Percentiles rank a stretch among this genome's conserved stretches.
Conservation (phyloP, 768 basidiomycete species). For the Tremella yokohamensis region DNA sequence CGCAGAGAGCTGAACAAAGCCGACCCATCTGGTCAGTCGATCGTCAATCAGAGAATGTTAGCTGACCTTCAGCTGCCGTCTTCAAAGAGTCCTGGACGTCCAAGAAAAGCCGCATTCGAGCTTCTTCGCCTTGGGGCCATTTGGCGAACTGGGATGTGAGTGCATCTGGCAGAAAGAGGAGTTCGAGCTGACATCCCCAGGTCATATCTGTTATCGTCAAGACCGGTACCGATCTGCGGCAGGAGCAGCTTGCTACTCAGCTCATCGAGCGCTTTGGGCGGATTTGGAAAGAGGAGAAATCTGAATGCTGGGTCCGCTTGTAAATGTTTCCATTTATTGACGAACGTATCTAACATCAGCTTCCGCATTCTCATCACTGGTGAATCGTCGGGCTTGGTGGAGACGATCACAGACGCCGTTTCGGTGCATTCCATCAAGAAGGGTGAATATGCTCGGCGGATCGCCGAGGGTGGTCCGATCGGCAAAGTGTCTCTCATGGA, state of each 20-base stretch:
- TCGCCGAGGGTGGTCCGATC: conserved; percentile 68
- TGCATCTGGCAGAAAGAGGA: conserved; percentile 1
- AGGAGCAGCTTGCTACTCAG: conserved; percentile 95
- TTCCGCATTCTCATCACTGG: conserved; percentile 96
- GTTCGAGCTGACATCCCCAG: conserved; percentile 58
- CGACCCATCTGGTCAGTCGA: conserved; percentile 71
- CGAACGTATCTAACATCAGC: conserved; percentile 54
- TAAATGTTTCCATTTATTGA: conserved; percentile 38
- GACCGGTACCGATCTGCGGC: conserved; percentile 91
- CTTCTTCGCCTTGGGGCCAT: conserved; percentile 93
- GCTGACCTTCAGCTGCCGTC: conserved; percentile 60
- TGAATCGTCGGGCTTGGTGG: conserved; percentile 85
- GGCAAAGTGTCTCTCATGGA: conserved; percentile 86
- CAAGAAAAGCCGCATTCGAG: conserved; percentile 93
- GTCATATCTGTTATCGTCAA: conserved; percentile 97
- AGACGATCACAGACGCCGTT: conserved; percentile 96
- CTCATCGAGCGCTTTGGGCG: conserved; percentile 85
- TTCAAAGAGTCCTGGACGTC: conserved; percentile 92
- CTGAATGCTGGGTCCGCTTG: conserved; percentile 92
- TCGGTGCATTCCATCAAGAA: conserved; percentile 99
- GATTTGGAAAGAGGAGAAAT: conserved; percentile 93
- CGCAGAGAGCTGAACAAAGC: conserved; percentile 86
- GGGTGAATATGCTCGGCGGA: conserved; percentile 85
- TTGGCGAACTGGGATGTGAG: conserved; percentile 63
- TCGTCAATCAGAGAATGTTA: neutral